A percentile compares a stretch with the other conserved stretches of the same genome.
Evolutionary conservation across 208 protist genomes (phyloP).

Genomic region (Acanthamoeba sp.): DNA sequence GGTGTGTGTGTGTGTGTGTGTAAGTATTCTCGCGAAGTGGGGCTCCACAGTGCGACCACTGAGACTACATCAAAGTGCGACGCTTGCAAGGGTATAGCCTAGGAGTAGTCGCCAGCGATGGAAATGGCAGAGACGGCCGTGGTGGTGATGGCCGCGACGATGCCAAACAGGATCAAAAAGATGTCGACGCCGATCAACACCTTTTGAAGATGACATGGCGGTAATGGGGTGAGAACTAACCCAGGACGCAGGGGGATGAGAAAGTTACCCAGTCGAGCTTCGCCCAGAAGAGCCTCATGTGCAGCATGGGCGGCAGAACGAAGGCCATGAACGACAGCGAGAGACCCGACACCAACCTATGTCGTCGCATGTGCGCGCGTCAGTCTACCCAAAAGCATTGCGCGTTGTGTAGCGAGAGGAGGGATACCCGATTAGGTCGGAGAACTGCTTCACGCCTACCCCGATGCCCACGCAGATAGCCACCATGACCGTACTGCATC

Average conservation of each 20-base stretch:
- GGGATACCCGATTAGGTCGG: constrained; percentile 49
- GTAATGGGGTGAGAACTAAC: no score
- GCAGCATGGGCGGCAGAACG: constrained; percentile 53
- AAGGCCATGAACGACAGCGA: constrained; percentile 61
- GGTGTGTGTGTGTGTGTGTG: no score
- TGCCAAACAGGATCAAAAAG: constrained; percentile 36
- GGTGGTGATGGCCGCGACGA: constrained; percentile 15
- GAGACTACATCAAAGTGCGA: no score
- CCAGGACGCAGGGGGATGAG: neutral
- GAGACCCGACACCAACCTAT: constrained; percentile 46
- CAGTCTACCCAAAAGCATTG: neutral
- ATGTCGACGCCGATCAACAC: neutral
- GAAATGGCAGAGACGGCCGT: constrained; percentile 20
- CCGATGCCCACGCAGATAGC: constrained; percentile 16
- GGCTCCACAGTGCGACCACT: no score
- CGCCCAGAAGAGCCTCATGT: constrained; percentile 24
- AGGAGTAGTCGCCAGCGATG: constrained; percentile 1
- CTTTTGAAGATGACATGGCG: neutral
- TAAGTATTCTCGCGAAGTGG: no score
- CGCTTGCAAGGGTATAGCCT: no score
- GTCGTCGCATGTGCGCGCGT: neutral
- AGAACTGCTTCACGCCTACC: constrained; percentile 45
- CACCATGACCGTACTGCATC: constrained; percentile 31
- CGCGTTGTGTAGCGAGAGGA: neutral
- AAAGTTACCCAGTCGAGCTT: neutral